phyloP scores from a whole-genome alignment of 2,329 filamentous ascomycete species.

The Metarhizium brunneum region DNA sequence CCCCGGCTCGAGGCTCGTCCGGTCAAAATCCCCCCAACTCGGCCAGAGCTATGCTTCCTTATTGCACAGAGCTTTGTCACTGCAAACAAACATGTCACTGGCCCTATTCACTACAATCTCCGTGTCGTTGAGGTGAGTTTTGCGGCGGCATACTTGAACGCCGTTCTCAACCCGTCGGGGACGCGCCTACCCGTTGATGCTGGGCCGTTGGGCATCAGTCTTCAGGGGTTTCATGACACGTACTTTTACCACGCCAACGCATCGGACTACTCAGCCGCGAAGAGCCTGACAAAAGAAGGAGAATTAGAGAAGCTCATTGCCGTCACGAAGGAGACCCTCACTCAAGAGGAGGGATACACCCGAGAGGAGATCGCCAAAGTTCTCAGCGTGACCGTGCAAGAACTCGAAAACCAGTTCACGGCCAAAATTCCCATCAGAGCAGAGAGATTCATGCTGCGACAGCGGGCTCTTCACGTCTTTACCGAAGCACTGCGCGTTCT shows the following conservation, averaged over 20 bases:
- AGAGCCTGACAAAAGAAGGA: slow-evolving; percentile 38
- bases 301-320: slow-evolving; percentile 68
- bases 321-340: slow-evolving; percentile 61
- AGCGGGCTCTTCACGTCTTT: slow-evolving; percentile 86
- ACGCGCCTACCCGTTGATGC: slow-evolving; percentile 64
- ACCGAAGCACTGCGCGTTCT: slow-evolving; percentile 80
- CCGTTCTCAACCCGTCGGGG: slow-evolving; percentile 44
- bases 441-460: slow-evolving; percentile 76
- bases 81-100: slow-evolving; percentile 90
- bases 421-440: slow-evolving; percentile 84
- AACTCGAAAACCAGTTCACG: slow-evolving; percentile 71
- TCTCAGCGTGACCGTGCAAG: slow-evolving; percentile 57
- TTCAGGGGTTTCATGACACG: slow-evolving; percentile 78
- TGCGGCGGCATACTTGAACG: slow-evolving; percentile 62
- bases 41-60: slow-evolving; percentile 79
- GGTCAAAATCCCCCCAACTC: slow-evolving; percentile 71
- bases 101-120: slow-evolving; percentile 90
- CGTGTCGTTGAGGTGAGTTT: slow-evolving; percentile 92
- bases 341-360: slow-evolving; percentile 76
- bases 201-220: slow-evolving; percentile 71
- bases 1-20: slow-evolving; percentile 68
- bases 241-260: slow-evolving; percentile 52
- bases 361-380: slow-evolving; percentile 71
- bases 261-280: slow-evolving; percentile 30
- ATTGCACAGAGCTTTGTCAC: slow-evolving; percentile 92